Conservation (phyloP, 257 asterid species). For the Scutellaria galericulata region DNA sequence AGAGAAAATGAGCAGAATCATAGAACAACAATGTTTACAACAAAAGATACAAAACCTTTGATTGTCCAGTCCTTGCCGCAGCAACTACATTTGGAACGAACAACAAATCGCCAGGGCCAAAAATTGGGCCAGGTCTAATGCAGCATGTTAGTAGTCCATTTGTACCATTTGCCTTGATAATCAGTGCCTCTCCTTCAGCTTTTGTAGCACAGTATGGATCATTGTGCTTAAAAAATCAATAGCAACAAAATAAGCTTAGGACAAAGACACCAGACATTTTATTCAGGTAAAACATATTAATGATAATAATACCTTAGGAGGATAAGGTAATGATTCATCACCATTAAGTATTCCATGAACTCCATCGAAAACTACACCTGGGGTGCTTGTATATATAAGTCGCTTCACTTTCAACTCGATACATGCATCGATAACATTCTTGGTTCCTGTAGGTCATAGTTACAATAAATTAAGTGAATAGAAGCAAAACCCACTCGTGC, state of each 20-base stretch:
- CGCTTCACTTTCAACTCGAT: conserved; percentile 66
- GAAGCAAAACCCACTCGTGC: not conserved
- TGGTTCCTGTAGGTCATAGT: conserved; percentile 47
- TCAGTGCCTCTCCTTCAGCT: conserved; percentile 79
- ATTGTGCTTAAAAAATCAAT: conserved; percentile 55
- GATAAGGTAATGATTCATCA: conserved; percentile 69
- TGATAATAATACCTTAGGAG: conserved; percentile 79
- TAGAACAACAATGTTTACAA: conserved; percentile 8
- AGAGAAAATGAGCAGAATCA: conserved; percentile 18
- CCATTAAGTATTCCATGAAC: conserved; percentile 65
- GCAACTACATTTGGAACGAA: conserved; percentile 76
- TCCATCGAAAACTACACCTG: conserved; percentile 77
- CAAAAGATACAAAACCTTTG: no score
- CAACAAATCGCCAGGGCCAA: conserved; percentile 82
- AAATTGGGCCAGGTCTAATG: conserved; percentile 78
- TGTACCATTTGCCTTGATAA: conserved; percentile 57
- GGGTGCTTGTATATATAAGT: conserved; percentile 77
- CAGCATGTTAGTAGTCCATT: conserved; percentile 74
- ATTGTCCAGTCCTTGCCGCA: conserved; percentile 83
- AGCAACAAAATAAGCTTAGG: no score
- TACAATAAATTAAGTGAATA: no score
- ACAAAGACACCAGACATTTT: no score
- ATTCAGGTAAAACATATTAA: no score
- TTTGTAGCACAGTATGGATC: conserved; percentile 83
- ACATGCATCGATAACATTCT: conserved; percentile 78